Percentiles rank a stretch among this genome's conserved stretches.
Conservation (phyloP, 768 basidiomycete genomes). For the Cubamyces lactineus region DNA sequence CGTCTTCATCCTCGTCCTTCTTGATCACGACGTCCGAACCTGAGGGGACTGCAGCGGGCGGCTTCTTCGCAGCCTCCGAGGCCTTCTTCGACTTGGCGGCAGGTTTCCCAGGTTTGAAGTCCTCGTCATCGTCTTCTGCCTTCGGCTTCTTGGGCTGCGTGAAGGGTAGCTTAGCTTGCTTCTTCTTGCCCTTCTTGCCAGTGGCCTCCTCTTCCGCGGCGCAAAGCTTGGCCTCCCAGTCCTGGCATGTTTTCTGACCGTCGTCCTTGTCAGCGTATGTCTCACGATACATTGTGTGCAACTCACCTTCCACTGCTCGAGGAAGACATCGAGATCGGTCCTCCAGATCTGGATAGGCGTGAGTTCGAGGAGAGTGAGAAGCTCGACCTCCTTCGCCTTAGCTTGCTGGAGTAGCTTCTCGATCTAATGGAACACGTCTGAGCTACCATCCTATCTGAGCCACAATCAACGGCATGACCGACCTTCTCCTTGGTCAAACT, state of each 20-base stretch:
- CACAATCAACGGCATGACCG: not conserved
- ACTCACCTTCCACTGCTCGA: conserved; percentile 82
- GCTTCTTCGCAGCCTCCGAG: conserved; percentile 37
- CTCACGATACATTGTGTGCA: not conserved
- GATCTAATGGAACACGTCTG: conserved; percentile 53
- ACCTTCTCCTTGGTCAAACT: conserved; percentile 95
- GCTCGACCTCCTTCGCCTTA: conserved; percentile 79
- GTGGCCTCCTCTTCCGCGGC: conserved; percentile 46
- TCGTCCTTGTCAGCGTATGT: conserved; percentile 5
- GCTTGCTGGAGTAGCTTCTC: conserved; percentile 82
- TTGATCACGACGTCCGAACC: conserved; percentile 51
- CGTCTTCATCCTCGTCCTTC: conserved; percentile 50
- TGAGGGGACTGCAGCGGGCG: conserved; percentile 39
- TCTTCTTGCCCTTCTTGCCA: conserved; percentile 56
- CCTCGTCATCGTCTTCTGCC: conserved; percentile 49
- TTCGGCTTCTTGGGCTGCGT: conserved; percentile 46
- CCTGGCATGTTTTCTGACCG: conserved; percentile 43
- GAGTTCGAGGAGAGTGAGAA: conserved; percentile 75
- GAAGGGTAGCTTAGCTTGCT: conserved; percentile 58
- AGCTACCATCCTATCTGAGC: not conserved
- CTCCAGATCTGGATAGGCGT: conserved; percentile 89
- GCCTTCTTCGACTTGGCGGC: conserved; percentile 41
- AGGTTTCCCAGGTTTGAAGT: conserved; percentile 57
- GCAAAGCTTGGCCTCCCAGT: conserved; percentile 48
- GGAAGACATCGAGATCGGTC: conserved; percentile 81